These are phyloP conservation scores for Emergomyces pasteurianus DNA, from an alignment of 2,329 filamentous ascomycete genomes.

Conservation along the genomic window DNA sequence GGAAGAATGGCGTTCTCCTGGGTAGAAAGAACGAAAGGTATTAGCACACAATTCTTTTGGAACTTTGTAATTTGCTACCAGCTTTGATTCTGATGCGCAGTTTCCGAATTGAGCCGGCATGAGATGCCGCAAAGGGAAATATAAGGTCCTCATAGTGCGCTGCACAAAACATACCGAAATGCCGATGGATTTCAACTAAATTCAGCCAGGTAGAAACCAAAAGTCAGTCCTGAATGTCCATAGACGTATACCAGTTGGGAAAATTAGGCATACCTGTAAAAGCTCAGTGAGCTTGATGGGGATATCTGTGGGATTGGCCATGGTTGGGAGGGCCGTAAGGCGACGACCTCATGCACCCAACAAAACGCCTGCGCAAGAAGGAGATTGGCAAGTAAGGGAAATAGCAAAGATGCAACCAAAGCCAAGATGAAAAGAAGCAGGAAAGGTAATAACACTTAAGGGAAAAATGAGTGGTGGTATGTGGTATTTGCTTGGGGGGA, in stretches of 20 bases:
- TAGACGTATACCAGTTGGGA: background rate
- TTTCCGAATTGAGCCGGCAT: background rate
- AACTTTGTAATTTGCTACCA: conserved; percentile 3
- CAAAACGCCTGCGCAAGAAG: conserved; percentile 28
- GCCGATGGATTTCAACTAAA: conserved; percentile 41
- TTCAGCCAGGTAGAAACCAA: conserved; percentile 1
- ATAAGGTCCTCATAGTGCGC: background rate
- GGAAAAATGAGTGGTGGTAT: background rate
- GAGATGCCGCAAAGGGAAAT: background rate
- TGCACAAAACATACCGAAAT: conserved; percentile 38
- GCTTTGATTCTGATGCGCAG: background rate
- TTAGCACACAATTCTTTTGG: conserved; percentile 14
- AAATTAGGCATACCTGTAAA: conserved; percentile 50
- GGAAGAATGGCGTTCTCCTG: conserved; percentile 59
- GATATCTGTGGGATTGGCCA: conserved; percentile 43
- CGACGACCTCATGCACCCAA: conserved; percentile 31
- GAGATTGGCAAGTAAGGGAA: conserved; percentile 9
- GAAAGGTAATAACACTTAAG: conserved; percentile 1
- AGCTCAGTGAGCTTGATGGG: conserved; percentile 92
- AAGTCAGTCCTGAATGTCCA: background rate
- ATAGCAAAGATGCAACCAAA: background rate
- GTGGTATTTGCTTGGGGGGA: background rate
- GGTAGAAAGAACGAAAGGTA: conserved; percentile 33
- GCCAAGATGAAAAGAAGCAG: background rate
- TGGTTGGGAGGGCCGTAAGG: conserved; percentile 33